Evolutionary conservation across 2,329 filamentous ascomycete species (phyloP), one percentile per base, ranked within the genome.

Genomic region (Phialophora verrucosa): DNA sequence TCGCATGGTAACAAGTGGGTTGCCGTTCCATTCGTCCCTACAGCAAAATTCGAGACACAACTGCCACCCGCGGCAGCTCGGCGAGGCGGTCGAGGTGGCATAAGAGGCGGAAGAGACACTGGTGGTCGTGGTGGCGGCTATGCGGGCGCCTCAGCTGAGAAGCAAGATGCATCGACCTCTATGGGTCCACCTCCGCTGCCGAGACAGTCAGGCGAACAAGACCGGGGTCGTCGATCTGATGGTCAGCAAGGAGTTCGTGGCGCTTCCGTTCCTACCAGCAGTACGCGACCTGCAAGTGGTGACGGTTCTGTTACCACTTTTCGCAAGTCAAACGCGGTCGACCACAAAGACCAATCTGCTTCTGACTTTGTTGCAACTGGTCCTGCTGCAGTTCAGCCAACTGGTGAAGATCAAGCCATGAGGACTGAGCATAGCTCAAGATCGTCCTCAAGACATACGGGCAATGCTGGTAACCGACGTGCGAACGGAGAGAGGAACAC

Each of bases 21-120:
- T 65, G 85, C 88, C 1, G 87, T 97, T 64, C 87, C 90, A 38
- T 94, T 93, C 74, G 92, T 91, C 12, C 94, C 93, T 8, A 90
- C 88, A 14, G 92, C 95, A 57, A 89, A 89, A 65, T 98, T 96
- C 78, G 90, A 92, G 76, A 97, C 95, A 0, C 92, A 91, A 31
- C 78, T 97, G 42, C 81, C 81, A 12, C 72, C 79, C 53, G 35
- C 64, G 44, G 68, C 75, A 29, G 79, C 82, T 59, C 81, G 84
- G 72, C 84, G 85, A 61, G 84, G 86, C 67, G 81, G 85, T 73
- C 79, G 83, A 61, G 79, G 83, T 63, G 84, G 87, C 75, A 51
- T 29, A 17, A 44, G 59, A 42, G 84, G 84, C 72, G 83, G 86
- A 65, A 79, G 85, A 70, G 83, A 84, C 65, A 73, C 74, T 65